These are phyloP conservation scores for Globisporangium paroecandrum DNA, from an alignment of 352 stramenopile genomes.

Conservation along the genomic window DNA sequence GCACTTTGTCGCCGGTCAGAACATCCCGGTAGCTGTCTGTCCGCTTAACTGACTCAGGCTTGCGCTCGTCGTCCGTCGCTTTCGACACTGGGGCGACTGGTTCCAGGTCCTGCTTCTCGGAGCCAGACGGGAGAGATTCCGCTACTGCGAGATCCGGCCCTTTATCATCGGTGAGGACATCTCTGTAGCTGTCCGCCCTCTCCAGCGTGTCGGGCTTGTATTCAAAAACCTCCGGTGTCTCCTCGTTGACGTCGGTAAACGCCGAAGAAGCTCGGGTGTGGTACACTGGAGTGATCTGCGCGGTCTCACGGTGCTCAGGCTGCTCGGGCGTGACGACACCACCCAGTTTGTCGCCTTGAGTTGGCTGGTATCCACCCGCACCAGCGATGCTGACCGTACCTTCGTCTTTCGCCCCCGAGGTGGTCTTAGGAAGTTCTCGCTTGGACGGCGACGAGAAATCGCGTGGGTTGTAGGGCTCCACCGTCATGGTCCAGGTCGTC, in stretches of 20 bases:
- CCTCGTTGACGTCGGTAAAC: slow-evolving; percentile 35
- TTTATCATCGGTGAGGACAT: neutral
- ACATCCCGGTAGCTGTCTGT: neutral
- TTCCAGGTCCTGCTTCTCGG: neutral
- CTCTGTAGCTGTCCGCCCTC: neutral
- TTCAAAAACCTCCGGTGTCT: slow-evolving; percentile 11
- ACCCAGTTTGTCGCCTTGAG: neutral
- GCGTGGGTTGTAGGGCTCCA: neutral
- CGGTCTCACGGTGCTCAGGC: slow-evolving; percentile 1
- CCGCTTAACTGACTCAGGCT: neutral
- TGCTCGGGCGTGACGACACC: neutral
- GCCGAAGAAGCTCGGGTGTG: slow-evolving; percentile 8
- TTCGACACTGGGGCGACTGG: neutral
- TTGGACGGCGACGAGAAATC: neutral
- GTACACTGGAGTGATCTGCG: neutral
- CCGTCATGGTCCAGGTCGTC: slow-evolving; percentile 13
- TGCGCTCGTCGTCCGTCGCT: neutral
- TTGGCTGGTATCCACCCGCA: neutral
- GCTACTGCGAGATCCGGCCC: neutral
- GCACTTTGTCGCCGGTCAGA: neutral
- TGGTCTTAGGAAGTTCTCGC: neutral
- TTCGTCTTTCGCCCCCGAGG: neutral
- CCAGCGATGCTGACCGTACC: too few relatives aligned
- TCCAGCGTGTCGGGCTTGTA: neutral
- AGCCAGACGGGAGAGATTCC: neutral